A percentile compares a stretch with the other conserved stretches of the same genome.
phyloP scores from a whole-genome alignment of 352 stramenopile genomes.

The Phytopythium boreale region DNA sequence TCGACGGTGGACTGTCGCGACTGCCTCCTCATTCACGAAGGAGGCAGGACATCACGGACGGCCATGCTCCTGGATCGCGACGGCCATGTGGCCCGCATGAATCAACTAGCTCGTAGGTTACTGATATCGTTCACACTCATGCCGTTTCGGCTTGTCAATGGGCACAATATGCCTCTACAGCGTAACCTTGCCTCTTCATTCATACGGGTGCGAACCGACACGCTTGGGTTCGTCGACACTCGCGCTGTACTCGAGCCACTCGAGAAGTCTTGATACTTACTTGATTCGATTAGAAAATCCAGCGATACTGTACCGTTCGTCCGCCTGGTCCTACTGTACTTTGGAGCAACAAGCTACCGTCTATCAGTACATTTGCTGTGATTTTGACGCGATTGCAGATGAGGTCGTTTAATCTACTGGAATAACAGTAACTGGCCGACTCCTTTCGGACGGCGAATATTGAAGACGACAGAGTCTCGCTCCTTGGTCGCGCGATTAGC shows the following conservation, averaged over 20 bases:
- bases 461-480: too few species aligned
- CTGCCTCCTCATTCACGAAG: background rate
- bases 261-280: background rate
- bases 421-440: background rate
- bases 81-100: background rate
- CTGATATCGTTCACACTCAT: background rate
- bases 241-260: background rate
- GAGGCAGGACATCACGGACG: background rate
- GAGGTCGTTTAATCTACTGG: background rate
- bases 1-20: background rate
- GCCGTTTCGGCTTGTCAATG: background rate
- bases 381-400: too few species aligned
- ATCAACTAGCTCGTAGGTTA: background rate
- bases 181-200: background rate
- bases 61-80: background rate
- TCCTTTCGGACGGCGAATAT: too few species aligned
- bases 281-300: conserved; percentile 3
- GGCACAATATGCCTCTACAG: background rate
- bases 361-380: background rate
- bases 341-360: too few species aligned
- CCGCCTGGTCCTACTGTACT: too few species aligned
- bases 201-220: too few species aligned
- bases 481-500: too few species aligned
- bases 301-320: background rate
- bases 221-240: background rate